phyloP scores from a whole-genome alignment of 1,139 yeast genomes.

The Hyphopichia burtonii region DNA sequence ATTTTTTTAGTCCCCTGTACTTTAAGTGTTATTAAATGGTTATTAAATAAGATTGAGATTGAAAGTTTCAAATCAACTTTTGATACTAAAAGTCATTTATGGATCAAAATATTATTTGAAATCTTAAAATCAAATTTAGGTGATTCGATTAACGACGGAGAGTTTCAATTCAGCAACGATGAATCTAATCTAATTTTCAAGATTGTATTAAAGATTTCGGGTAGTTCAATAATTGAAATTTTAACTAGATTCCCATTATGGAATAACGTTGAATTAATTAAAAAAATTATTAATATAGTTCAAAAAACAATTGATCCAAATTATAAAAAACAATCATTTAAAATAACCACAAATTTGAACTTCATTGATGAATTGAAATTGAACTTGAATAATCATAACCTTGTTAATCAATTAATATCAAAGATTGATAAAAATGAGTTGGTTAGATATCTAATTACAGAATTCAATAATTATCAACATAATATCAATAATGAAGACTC shows the following conservation, averaged over 20 bases:
- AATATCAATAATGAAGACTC: conserved; percentile 26
- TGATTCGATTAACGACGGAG: conserved; percentile 6
- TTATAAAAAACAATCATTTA: conserved; percentile 2
- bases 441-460: conserved; percentile 15
- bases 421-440: conserved; percentile 10
- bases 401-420: conserved; percentile 2
- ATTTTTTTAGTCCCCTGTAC: conserved; percentile 41
- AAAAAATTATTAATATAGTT: conserved; percentile 14
- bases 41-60: conserved; percentile 15
- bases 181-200: conserved; percentile 22
- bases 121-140: conserved; percentile 22
- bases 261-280: conserved; percentile 14
- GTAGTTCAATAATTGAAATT: conserved; percentile 16
- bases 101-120: conserved; percentile 19
- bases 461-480: conserved; percentile 19
- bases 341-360: conserved; percentile 3
- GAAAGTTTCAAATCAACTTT: background rate
- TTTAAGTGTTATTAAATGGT: conserved; percentile 36
- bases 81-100: conserved; percentile 4
- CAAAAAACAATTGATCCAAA: conserved; percentile 11
- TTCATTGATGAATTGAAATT: conserved; percentile 8
- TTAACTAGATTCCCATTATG: conserved; percentile 14
- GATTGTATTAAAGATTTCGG: conserved; percentile 23
- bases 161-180: conserved; percentile 7
- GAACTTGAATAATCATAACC: conserved; percentile 6